Conservation (phyloP, 2,329 filamentous ascomycete species). For the Ophiocordyceps unilateralis region DNA sequence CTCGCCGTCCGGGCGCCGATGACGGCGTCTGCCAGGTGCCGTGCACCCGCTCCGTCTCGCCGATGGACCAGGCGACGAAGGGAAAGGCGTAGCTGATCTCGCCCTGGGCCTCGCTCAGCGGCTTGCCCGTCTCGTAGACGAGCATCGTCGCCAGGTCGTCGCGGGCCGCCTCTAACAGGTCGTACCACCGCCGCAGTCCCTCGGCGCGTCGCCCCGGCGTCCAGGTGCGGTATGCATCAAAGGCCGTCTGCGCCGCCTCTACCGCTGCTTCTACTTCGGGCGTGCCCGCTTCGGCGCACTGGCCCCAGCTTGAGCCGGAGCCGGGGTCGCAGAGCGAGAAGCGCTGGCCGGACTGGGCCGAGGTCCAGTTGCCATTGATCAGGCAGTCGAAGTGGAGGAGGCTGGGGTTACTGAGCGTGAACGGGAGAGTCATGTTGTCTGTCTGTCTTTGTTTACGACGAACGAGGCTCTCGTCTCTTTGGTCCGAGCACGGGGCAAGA, state of each 20-base stretch:
- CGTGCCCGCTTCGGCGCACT: constrained; percentile 27
- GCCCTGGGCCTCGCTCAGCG: constrained; percentile 31
- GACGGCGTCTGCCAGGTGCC: constrained; percentile 40
- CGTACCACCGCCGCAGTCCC: constrained; percentile 18
- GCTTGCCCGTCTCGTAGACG: constrained; percentile 37
- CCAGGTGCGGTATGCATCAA: constrained; percentile 19
- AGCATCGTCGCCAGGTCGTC: constrained; percentile 22
- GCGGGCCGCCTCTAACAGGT: constrained; percentile 16
- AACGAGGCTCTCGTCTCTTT: too few species aligned
- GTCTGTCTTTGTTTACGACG: not conserved
- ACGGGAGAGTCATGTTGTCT: constrained; percentile 12
- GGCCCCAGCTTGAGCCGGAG: constrained; percentile 29
- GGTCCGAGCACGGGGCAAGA: too few species aligned
- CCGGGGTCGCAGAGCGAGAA: constrained; percentile 38
- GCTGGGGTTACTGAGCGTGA: constrained; percentile 26
- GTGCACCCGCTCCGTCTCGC: constrained; percentile 30
- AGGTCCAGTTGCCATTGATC: constrained; percentile 28
- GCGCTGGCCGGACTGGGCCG: constrained; percentile 25
- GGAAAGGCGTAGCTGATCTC: constrained; percentile 37
- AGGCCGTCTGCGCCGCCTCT: constrained; percentile 16
- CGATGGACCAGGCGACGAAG: constrained; percentile 40
- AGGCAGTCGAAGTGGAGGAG: constrained; percentile 32
- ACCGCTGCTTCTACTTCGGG: constrained; percentile 21
- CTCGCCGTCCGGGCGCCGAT: constrained; percentile 42
- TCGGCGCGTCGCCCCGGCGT: constrained; percentile 18